A percentile compares a stretch with the other conserved stretches of the same genome.
These are phyloP conservation scores for Vaccinium corymbosum DNA, from an alignment of 148 eudicot species.

Conservation along the genomic window DNA sequence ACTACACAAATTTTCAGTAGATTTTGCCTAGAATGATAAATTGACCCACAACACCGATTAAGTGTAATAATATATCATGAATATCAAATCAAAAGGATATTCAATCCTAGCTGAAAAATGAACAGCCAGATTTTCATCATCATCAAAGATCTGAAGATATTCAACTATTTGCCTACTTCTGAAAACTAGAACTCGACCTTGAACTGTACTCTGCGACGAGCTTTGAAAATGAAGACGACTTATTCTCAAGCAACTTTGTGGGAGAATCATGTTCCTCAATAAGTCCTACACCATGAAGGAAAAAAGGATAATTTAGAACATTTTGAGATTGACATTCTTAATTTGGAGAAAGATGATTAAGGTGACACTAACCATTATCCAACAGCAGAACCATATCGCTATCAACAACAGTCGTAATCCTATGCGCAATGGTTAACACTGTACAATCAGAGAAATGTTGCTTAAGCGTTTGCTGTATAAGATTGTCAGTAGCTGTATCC, in stretches of 20 bases:
- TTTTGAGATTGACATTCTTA: not conserved
- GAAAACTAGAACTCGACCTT: conserved; percentile 36
- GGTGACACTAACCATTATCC: conserved; percentile 30
- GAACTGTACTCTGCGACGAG: conserved; percentile 65
- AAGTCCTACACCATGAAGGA: conserved; percentile 26
- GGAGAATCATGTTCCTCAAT: conserved; percentile 63
- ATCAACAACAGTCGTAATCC: conserved; percentile 60
- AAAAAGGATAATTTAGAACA: not conserved
- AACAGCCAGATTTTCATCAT: not conserved
- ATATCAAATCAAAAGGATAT: not conserved
- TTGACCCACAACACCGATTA: not conserved
- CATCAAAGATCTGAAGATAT: not conserved
- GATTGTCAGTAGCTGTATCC: conserved; percentile 57
- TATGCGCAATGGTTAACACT: conserved; percentile 44
- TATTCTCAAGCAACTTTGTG: conserved; percentile 50
- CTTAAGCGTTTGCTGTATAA: conserved; percentile 43
- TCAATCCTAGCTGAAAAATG: not conserved
- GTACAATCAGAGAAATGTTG: conserved; percentile 40
- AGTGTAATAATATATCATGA: not conserved
- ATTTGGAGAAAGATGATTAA: not conserved
- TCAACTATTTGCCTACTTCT: not conserved
- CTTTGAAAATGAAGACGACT: conserved; percentile 60
- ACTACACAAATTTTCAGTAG: not conserved
- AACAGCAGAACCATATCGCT: conserved; percentile 73
- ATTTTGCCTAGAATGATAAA: not conserved